These are phyloP conservation scores for Cokeromyces recurvatus DNA, from an alignment of 371 early-diverging fungal species.

Conservation along the genomic window DNA sequence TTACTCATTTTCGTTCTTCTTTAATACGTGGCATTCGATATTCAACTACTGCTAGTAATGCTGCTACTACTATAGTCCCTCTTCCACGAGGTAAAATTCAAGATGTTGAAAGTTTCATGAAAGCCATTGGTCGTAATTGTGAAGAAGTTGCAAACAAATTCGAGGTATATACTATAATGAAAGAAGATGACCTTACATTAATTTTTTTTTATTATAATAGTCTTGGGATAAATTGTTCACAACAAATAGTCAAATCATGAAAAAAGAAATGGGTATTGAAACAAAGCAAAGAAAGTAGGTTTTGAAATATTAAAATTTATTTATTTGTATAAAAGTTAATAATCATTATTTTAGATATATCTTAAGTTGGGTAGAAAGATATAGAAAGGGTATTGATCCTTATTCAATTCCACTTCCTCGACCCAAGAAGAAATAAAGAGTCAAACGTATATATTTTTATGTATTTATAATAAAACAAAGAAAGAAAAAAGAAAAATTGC, in stretches of 20 bases:
- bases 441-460: slow-evolving; percentile 1
- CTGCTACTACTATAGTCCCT: neutral
- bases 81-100: slow-evolving; percentile 43
- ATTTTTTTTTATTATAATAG: slow-evolving; percentile 17
- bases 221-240: slow-evolving; percentile 63
- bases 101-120: slow-evolving; percentile 43
- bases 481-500: neutral
- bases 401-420: slow-evolving; percentile 28
- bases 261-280: slow-evolving; percentile 43
- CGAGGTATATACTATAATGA: slow-evolving; percentile 38
- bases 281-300: slow-evolving; percentile 39
- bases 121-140: slow-evolving; percentile 59
- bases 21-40: slow-evolving; percentile 18
- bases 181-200: neutral
- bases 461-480: neutral
- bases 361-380: slow-evolving; percentile 51
- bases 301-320: neutral
- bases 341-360: slow-evolving; percentile 53
- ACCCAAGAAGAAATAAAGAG: slow-evolving; percentile 19
- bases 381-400: slow-evolving; percentile 41
- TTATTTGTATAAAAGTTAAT: neutral
- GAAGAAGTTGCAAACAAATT: slow-evolving; percentile 54
- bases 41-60: slow-evolving; percentile 16
- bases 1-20: neutral
- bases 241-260: slow-evolving; percentile 42